Conservation (phyloP, 1,284 basidiomycete genomes). For the Cerrena zonata region DNA sequence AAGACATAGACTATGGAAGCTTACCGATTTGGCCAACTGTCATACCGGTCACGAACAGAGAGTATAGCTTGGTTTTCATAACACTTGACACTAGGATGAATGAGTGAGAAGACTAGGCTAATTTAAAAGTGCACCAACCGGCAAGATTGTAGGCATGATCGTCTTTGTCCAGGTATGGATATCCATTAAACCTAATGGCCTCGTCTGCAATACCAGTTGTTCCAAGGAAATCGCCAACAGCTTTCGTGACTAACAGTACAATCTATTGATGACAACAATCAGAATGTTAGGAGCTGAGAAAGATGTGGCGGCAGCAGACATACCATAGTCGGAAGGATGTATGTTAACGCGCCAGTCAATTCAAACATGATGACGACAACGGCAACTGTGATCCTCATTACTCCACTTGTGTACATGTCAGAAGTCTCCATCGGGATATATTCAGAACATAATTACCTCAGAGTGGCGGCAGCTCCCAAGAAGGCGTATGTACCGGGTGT, state of each 20-base stretch:
- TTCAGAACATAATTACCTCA: conserved; percentile 60
- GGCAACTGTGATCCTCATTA: conserved; percentile 95
- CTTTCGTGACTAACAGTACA: conserved; percentile 92
- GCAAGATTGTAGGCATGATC: conserved; percentile 87
- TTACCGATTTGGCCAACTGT: conserved; percentile 72
- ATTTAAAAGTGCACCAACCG: conserved; percentile 42
- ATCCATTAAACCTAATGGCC: conserved; percentile 95
- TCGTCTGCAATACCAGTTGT: conserved; percentile 94
- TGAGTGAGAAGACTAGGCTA: background rate
- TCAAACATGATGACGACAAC: conserved; percentile 99
- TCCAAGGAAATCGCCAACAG: conserved; percentile 92
- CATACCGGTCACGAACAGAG: conserved; percentile 73
- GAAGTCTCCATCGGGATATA: no score
- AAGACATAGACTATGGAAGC: conserved; percentile 23
- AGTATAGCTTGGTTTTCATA: conserved; percentile 78
- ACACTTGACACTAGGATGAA: conserved; percentile 70
- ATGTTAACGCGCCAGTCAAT: conserved; percentile 95
- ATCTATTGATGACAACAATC: conserved; percentile 50
- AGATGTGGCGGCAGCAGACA: conserved; percentile 1
- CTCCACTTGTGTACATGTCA: conserved; percentile 54
- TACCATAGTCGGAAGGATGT: conserved; percentile 95
- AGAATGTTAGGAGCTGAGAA: background rate
- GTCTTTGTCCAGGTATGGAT: conserved; percentile 91
- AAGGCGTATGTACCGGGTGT: conserved; percentile 97
- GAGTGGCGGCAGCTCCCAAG: conserved; percentile 88